Conservation (phyloP, 2,329 filamentous ascomycete species). For the Chrysoporthe puriensis region DNA sequence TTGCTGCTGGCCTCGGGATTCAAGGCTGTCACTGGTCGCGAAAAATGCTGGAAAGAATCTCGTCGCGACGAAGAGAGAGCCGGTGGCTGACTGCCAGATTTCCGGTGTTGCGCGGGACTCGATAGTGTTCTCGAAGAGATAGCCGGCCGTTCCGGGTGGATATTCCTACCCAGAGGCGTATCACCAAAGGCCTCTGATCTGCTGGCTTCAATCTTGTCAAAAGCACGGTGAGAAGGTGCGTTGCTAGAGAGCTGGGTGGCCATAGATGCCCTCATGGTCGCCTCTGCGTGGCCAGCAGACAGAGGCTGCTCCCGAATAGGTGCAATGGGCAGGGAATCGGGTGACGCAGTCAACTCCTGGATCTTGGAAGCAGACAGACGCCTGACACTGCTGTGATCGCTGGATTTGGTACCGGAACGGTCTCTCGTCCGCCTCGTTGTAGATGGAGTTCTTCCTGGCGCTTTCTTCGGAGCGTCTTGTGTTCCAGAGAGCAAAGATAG, state of each 20-base stretch:
- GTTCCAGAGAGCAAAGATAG: slow-evolving; percentile 5
- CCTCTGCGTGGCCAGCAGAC: slow-evolving; percentile 44
- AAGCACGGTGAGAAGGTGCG: slow-evolving; percentile 15
- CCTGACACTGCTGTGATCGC: slow-evolving; percentile 48
- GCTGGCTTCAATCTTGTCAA: slow-evolving; percentile 35
- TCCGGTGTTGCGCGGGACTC: slow-evolving; percentile 51
- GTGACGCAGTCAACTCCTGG: slow-evolving; percentile 58
- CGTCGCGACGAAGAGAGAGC: slow-evolving; percentile 43
- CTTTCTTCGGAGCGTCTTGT: slow-evolving; percentile 17
- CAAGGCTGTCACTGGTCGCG: slow-evolving; percentile 46
- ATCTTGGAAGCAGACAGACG: slow-evolving; percentile 63
- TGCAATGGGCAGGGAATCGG: slow-evolving; percentile 62
- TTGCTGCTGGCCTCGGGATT: slow-evolving; percentile 43
- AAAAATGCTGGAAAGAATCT: slow-evolving; percentile 53
- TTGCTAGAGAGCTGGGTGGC: slow-evolving; percentile 40
- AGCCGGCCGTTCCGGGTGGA: slow-evolving; percentile 37
- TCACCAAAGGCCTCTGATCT: slow-evolving; percentile 30
- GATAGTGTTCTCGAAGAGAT: slow-evolving; percentile 48
- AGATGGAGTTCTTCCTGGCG: slow-evolving; percentile 20
- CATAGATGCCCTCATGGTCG: slow-evolving; percentile 38
- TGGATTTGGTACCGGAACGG: slow-evolving; percentile 38
- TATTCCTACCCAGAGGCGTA: slow-evolving; percentile 38
- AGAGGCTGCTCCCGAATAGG: slow-evolving; percentile 44
- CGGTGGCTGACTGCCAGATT: slow-evolving; percentile 38
- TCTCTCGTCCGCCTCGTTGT: slow-evolving; percentile 28